A percentile compares a stretch with the other conserved stretches of the same genome.
These are phyloP conservation scores for Hymenoscyphus occultus DNA, from an alignment of 2,329 filamentous ascomycete species.

Conservation along the genomic window DNA sequence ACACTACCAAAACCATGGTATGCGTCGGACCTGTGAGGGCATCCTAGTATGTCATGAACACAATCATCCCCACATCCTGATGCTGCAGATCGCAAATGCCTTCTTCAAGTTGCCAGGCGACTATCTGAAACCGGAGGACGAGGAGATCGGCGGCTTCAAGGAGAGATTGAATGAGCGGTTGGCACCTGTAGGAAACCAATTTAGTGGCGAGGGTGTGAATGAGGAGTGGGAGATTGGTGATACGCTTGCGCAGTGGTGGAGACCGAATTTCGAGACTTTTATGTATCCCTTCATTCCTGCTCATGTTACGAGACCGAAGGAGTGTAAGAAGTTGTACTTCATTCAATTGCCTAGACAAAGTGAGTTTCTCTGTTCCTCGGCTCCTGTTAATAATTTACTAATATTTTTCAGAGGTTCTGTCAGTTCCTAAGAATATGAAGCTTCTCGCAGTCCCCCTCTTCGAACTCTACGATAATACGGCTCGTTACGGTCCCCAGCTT, in stretches of 20 bases:
- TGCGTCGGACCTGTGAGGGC: conserved; percentile 95
- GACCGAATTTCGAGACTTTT: conserved; percentile 98
- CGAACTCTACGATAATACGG: conserved; percentile 97
- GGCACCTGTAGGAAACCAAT: conserved; percentile 81
- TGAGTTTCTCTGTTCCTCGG: conserved; percentile 44
- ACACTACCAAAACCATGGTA: conserved; percentile 87
- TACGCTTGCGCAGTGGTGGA: conserved; percentile 96
- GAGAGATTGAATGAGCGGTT: conserved; percentile 85
- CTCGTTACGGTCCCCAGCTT: conserved; percentile 89
- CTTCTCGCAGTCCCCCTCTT: conserved; percentile 94
- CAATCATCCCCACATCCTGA: conserved; percentile 97
- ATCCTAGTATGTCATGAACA: conserved; percentile 98
- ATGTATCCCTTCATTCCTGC: conserved; percentile 99
- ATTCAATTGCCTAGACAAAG: conserved; percentile 91
- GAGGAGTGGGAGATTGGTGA: conserved; percentile 94
- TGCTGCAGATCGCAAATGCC: conserved; percentile 98
- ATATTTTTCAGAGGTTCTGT: conserved; percentile 70
- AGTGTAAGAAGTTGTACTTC: conserved; percentile 98
- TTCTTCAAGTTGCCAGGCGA: conserved; percentile 99
- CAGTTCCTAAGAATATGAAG: conserved; percentile 99
- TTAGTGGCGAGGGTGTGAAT: conserved; percentile 80
- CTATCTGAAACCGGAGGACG: conserved; percentile 84
- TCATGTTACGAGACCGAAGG: conserved; percentile 93
- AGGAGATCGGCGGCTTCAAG: conserved; percentile 96
- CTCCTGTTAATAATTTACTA: conserved; percentile 9